Base-by-base conservation (phyloP, 257 asterid genomes). In the Solanum stenotomum region DNA sequence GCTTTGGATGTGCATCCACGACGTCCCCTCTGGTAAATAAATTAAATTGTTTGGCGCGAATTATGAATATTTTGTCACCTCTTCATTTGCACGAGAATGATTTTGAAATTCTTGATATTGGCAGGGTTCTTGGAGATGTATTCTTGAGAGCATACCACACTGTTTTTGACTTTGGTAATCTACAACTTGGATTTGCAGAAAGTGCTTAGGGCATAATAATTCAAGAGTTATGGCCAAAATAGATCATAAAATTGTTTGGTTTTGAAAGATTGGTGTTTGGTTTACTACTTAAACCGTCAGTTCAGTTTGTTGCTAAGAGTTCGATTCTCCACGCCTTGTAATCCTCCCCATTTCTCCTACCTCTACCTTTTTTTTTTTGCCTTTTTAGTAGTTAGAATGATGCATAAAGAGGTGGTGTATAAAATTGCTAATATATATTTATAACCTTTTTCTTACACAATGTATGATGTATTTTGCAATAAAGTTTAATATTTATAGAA, bases 101-200 rank as follows among this genome's bases (percentile, higher is more conserved):
- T 85, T 40, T 40, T 40, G 13, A 12, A 31, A 27, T 85, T 67
- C 14, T 33, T 23, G 25, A 5, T 29, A 4, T 8, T 85, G 84
- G 72, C 90, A 90, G 92, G 91, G 91, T 90, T 33, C 89, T 89
- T 46, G 92, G 92, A 38, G 90, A 87, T 61, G 67, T 85, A 33
- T 90, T 90, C 75, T 38, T 90, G 84, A 87, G 91, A 40, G 91
- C 91, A 34, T 90, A 90, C 46, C 92, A 90, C 90, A 89, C 92
- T 25, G 70, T 90, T 25, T 90, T 90, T 46, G 89, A 89, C 87
- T 90, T 87, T 70, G 92, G 92, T 35, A 89, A 90, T 82, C 83
- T 70, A 35, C 86, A 42, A 85, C 33, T 90, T 8, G 91, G 92
- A 33, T 90, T 90, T 82, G 92, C 92, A 12, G 83, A 90, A 84